Conservation (phyloP, 2,329 filamentous ascomycete genomes). For the Arthrocladium fulminans region DNA sequence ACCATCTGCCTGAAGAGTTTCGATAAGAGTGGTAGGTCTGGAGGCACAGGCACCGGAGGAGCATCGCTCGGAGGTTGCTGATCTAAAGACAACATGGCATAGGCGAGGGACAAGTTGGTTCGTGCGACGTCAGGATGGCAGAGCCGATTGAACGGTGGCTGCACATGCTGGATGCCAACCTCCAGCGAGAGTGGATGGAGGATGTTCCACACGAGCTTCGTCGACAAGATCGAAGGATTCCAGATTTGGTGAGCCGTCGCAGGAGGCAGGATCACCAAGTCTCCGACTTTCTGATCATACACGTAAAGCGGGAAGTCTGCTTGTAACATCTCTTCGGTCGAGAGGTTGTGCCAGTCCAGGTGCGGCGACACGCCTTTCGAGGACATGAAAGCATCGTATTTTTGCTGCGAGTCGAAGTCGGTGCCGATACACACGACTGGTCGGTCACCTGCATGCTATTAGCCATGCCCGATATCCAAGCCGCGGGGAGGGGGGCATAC, state of each 20-base stretch:
- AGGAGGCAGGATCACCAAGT: conserved; percentile 31
- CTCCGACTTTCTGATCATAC: conserved; percentile 28
- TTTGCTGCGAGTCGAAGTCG: conserved; percentile 27
- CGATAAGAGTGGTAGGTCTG: conserved; percentile 25
- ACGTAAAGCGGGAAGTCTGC: conserved; percentile 31
- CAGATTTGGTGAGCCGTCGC: conserved; percentile 31
- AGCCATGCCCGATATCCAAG: not conserved
- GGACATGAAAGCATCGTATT: conserved; percentile 29
- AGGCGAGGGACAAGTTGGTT: conserved; percentile 25
- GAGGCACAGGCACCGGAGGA: conserved; percentile 18
- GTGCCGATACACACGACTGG: conserved; percentile 30
- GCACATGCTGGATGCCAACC: conserved; percentile 29
- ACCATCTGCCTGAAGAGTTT: conserved; percentile 27
- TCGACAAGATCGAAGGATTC: conserved; percentile 29
- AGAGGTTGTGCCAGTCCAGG: conserved; percentile 29
- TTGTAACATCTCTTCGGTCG: conserved; percentile 24
- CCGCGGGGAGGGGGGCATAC: conserved; percentile 14
- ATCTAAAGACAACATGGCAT: conserved; percentile 27
- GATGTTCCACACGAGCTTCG: conserved; percentile 32
- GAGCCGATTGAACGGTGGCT: conserved; percentile 29
- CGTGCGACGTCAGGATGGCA: conserved; percentile 29
- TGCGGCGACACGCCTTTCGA: conserved; percentile 28
- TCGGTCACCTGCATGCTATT: conserved; percentile 15
- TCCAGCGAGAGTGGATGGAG: conserved; percentile 29
- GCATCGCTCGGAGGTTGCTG: conserved; percentile 12